Conservation (phyloP, 345 rosid species). For the Euphorbia pulcherrima region DNA sequence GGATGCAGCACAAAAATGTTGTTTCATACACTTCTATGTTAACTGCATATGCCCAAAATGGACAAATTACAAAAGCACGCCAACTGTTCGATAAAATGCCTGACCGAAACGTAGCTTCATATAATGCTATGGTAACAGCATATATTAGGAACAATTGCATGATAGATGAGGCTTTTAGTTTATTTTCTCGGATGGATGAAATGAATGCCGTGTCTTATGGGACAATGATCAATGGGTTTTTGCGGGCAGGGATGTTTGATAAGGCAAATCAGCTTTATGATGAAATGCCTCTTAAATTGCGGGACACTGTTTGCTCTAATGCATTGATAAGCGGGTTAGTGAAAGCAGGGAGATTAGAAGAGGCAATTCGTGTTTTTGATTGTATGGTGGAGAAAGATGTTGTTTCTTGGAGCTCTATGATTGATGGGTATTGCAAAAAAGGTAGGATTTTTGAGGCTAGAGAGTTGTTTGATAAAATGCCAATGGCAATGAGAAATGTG, state of each 20-base stretch:
- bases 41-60: conserved; percentile 53
- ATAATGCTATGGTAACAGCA: conserved; percentile 80
- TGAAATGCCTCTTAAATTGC: conserved; percentile 41
- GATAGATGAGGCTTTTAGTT: conserved; percentile 35
- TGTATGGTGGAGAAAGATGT: conserved; percentile 56
- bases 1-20: conserved; percentile 50
- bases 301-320: conserved; percentile 69
- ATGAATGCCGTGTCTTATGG: conserved; percentile 59
- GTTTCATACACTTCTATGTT: conserved; percentile 82
- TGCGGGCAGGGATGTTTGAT: conserved; percentile 49
- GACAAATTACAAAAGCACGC: conserved; percentile 47
- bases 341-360: conserved; percentile 46
- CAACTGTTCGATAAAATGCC: conserved; percentile 73
- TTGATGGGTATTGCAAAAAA: conserved; percentile 73
- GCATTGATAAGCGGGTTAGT: conserved; percentile 63
- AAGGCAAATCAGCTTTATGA: conserved; percentile 47
- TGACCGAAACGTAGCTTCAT: conserved; percentile 47
- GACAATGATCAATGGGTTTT: conserved; percentile 69
- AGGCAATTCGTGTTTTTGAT: conserved; percentile 54
- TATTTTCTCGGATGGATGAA: conserved; percentile 46
- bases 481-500: conserved; percentile 60
- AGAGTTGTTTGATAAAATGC: conserved; percentile 47
- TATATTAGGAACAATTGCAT: conserved; percentile 41
- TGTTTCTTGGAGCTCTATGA: conserved; percentile 64
- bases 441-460: conserved; percentile 52